Conservation (phyloP, 2,329 filamentous ascomycete species). For the Exserohilum turcica region DNA sequence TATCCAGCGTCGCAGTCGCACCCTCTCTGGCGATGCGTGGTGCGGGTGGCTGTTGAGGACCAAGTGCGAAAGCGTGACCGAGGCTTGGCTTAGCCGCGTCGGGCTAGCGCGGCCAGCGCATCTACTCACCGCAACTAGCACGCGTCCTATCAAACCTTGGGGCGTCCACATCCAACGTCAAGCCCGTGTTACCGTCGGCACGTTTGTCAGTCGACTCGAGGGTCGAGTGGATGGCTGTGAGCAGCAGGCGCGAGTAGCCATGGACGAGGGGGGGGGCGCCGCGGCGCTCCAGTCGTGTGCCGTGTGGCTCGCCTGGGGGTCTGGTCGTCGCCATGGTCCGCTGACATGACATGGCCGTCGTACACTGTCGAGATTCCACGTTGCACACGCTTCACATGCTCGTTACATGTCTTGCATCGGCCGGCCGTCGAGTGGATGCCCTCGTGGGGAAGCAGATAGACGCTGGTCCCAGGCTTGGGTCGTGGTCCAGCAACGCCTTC, state of each 20-base stretch:
- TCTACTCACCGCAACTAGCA: constrained; percentile 45
- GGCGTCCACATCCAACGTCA: constrained; percentile 43
- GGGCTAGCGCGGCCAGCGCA: constrained; percentile 44
- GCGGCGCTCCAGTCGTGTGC: constrained; percentile 18
- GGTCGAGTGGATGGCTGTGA: constrained; percentile 23
- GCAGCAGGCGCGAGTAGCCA: constrained; percentile 8
- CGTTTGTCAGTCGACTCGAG: constrained; percentile 39
- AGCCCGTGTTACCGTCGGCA: constrained; percentile 44
- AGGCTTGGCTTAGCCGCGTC: constrained; percentile 19
- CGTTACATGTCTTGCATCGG: constrained; percentile 23
- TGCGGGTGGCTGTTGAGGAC: constrained; percentile 35
- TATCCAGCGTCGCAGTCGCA: constrained; percentile 16
- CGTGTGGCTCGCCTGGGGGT: constrained; percentile 27
- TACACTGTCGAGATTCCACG: constrained; percentile 47
- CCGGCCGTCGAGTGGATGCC: constrained; percentile 19
- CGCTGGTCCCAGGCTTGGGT: constrained; percentile 5
- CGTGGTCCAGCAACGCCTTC: constrained; percentile 1
- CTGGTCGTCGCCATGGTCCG: constrained; percentile 26
- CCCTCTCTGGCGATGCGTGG: constrained; percentile 17
- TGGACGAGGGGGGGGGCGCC: constrained; percentile 19
- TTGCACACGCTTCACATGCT: constrained; percentile 30
- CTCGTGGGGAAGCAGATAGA: constrained; percentile 23
- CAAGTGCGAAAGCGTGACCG: constrained; percentile 38
- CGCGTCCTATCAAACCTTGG: constrained; percentile 37
- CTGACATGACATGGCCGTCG: constrained; percentile 45